Percentiles rank a stretch among this genome's conserved stretches.
phyloP scores from a whole-genome alignment of 2,329 filamentous ascomycete genomes.

The Penicillium brasilianum region DNA sequence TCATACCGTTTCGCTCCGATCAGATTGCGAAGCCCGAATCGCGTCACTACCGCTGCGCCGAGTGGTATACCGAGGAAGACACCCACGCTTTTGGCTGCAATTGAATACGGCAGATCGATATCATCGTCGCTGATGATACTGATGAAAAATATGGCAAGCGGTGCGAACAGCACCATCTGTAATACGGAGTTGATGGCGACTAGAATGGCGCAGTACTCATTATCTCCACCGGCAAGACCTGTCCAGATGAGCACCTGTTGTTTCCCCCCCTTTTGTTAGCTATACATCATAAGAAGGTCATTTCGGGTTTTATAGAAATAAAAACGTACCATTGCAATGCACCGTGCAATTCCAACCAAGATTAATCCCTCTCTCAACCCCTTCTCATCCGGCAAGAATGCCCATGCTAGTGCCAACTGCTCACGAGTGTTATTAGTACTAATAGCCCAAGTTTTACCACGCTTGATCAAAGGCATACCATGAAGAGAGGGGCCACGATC shows the following conservation, averaged over 20 bases:
- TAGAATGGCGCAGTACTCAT: conserved; percentile 81
- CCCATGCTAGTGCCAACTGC: conserved; percentile 57
- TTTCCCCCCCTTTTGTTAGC: not conserved
- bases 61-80: conserved; percentile 87
- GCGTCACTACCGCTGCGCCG: conserved; percentile 76
- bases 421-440: not conserved
- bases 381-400: conserved; percentile 58
- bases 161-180: conserved; percentile 75
- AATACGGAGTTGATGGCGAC: conserved; percentile 76
- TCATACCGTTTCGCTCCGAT: conserved; percentile 68
- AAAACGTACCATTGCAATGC: conserved; percentile 80
- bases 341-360: conserved; percentile 81
- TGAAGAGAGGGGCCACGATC: conserved; percentile 81
- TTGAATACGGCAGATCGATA: conserved; percentile 61
- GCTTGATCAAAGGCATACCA: conserved; percentile 59
- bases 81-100: conserved; percentile 78
- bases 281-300: conserved; percentile 11
- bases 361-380: conserved; percentile 69
- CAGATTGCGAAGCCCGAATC: conserved; percentile 63
- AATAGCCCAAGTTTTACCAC: not conserved
- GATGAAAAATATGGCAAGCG: conserved; percentile 72
- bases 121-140: conserved; percentile 65
- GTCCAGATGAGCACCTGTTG: conserved; percentile 74
- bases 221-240: conserved; percentile 74
- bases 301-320: not conserved